Evolutionary conservation across 805 yeast genomes (phyloP), one percentile per base, ranked within the genome.

Genomic region (Kodamaea sagamina): DNA sequence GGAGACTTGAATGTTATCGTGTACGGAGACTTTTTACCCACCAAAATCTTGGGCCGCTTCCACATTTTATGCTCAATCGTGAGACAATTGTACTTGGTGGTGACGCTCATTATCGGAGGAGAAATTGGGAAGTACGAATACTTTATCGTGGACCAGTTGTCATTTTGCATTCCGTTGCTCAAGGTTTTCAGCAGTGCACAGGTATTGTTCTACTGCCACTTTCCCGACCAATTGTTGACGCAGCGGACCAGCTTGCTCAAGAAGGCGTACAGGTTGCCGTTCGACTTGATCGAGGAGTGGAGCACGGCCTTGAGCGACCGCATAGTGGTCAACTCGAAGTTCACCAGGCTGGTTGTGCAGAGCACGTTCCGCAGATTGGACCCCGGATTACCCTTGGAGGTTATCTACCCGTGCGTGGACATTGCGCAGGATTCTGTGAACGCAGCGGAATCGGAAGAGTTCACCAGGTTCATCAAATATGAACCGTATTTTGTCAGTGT

Each of bases 181-280:
- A 81, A 56, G 50, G 59, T 64, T 47, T 78, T 62, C 59, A 71
- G 67, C 48, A 49, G 42, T 43, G 62, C 52, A 1, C 42, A 63
- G 6, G 74, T 86, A 3, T 65, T 93, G 40, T 93, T 92, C 59
- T 93, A 93, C 63, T 90, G 99, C 57, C 99, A 93, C 68, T 92
- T 92, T 62, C 99, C 99, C 0, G 99, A 93, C 62, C 84, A 85
- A 57, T 70, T 84, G 38, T 67, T 92, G 32, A 84, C 96, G 0
- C 67, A 69, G 13, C 82, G 83, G 41, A 68, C 74, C 2, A 68
- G 82, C 2, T 19, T 73, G 1, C 19, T 84, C 6, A 83, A 89
- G 54, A 68, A 65, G 47, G 39, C 86, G 0, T 93, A 93, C 63
- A 72, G 99, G 48, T 41, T 75, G 3, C 93, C 96, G 1, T 92